Conservation (phyloP, 352 stramenopile genomes). For the Phytopythium cucurbitacearum region DNA sequence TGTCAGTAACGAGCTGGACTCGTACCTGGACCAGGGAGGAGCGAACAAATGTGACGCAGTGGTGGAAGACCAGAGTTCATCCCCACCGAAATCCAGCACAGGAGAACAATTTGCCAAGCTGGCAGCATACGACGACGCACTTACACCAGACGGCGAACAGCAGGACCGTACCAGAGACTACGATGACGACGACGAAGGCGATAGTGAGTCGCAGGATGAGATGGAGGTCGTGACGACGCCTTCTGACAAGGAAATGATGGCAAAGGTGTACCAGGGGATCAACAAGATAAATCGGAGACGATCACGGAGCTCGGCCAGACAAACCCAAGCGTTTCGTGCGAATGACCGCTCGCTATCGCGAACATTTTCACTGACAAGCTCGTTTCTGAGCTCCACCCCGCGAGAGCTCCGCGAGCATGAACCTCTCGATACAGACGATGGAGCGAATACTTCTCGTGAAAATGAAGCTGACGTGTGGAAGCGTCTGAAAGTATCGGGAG, state of each 20-base stretch:
- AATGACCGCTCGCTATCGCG: conserved; percentile 40
- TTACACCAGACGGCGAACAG: too few species aligned
- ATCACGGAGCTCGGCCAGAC: conserved; percentile 50
- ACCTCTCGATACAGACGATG: conserved; percentile 5
- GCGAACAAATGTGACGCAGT: conserved; percentile 3
- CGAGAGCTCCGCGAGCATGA: background rate
- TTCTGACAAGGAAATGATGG: conserved; percentile 66
- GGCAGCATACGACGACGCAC: too few species aligned
- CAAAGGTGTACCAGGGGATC: conserved; percentile 62
- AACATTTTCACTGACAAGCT: conserved; percentile 54
- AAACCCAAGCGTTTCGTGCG: background rate
- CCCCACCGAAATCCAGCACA: background rate
- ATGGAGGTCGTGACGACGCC: conserved; percentile 66
- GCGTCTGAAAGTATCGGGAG: conserved; percentile 24
- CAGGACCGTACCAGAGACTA: background rate
- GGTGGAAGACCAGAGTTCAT: background rate
- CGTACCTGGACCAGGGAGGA: too few species aligned
- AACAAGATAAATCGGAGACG: conserved; percentile 68
- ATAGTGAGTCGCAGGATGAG: conserved; percentile 21
- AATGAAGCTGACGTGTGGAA: conserved; percentile 39
- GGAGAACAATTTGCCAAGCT: background rate
- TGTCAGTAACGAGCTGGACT: conserved; percentile 12
- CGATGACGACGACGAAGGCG: conserved; percentile 8
- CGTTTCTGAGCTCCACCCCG: conserved; percentile 40
- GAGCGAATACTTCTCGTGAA: conserved; percentile 5